Conservation (phyloP, 306 rosid genomes). For the Morella rubra region DNA sequence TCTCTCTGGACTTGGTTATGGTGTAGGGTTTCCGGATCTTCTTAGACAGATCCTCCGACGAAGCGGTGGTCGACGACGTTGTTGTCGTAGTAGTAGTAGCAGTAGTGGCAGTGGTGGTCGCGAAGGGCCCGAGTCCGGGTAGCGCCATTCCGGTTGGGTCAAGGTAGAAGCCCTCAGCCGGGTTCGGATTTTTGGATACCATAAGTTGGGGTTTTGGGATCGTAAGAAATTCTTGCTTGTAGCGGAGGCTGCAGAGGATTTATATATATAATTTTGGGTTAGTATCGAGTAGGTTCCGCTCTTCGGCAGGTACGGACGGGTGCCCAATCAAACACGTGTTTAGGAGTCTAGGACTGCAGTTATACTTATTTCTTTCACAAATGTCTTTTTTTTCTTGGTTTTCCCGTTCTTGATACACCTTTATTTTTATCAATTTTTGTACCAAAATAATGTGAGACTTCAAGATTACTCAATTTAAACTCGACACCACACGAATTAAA, state of each 20-base stretch:
- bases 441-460: too few species aligned
- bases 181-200: conserved; percentile 71
- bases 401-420: too few species aligned
- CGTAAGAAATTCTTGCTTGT: background rate
- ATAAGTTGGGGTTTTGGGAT: conserved; percentile 21
- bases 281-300: background rate
- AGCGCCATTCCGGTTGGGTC: conserved; percentile 60
- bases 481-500: too few species aligned
- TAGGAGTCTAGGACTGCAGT: too few species aligned
- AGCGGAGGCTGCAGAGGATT: background rate
- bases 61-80: conserved; percentile 34
- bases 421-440: too few species aligned
- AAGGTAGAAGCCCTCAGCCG: conserved; percentile 59
- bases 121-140: conserved; percentile 59
- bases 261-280: conserved; percentile 17
- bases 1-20: conserved; percentile 94
- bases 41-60: conserved; percentile 61
- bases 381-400: too few species aligned
- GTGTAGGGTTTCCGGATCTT: conserved; percentile 92
- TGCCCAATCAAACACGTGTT: too few species aligned
- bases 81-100: conserved; percentile 21
- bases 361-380: too few species aligned
- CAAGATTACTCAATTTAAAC: too few species aligned
- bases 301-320: too few species aligned
- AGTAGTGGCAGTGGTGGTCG: conserved; percentile 32